Evolutionary conservation across 768 basidiomycete species (phyloP).

Genomic region (Gymnopilus junonius): DNA sequence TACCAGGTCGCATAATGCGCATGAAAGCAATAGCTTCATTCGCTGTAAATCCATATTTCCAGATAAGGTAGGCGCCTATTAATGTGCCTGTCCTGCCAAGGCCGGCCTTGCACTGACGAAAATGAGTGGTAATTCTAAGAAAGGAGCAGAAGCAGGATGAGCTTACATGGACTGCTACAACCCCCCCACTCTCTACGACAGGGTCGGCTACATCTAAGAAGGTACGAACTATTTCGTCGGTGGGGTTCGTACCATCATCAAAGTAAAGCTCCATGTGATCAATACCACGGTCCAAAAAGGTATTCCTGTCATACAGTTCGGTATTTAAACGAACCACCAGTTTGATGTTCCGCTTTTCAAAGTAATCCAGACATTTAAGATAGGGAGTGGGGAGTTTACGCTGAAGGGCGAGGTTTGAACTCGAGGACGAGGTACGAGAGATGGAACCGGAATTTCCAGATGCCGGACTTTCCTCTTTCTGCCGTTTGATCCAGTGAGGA

Average conservation of each 20-base stretch:
- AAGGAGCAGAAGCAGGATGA: not conserved
- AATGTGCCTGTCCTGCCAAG: conserved; percentile 95
- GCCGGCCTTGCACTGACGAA: conserved; percentile 90
- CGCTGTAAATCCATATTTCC: conserved; percentile 98
- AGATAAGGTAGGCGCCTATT: conserved; percentile 97
- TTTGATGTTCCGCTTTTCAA: conserved; percentile 84
- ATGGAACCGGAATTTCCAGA: conserved; percentile 22
- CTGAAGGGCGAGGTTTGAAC: conserved; percentile 63
- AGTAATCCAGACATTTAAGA: conserved; percentile 91
- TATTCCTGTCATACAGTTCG: conserved; percentile 81
- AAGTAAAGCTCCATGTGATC: conserved; percentile 94
- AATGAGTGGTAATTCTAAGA: conserved; percentile 17
- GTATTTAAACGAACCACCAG: conserved; percentile 95
- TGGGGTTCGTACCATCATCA: conserved; percentile 97
- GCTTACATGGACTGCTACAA: conserved; percentile 86
- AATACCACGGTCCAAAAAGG: conserved; percentile 85
- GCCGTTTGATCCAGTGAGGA: conserved; percentile 74
- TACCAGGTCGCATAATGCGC: conserved; percentile 95
- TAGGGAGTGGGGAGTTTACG: conserved; percentile 81
- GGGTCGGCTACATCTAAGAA: conserved; percentile 89
- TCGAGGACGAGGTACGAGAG: conserved; percentile 34
- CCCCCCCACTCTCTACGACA: conserved; percentile 76
- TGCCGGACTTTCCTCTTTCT: conserved; percentile 61
- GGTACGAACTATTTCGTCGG: conserved; percentile 90
- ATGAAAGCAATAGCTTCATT: conserved; percentile 97